phyloP scores from a whole-genome alignment of 768 basidiomycete species.

The Psilocybe cyanescens region DNA sequence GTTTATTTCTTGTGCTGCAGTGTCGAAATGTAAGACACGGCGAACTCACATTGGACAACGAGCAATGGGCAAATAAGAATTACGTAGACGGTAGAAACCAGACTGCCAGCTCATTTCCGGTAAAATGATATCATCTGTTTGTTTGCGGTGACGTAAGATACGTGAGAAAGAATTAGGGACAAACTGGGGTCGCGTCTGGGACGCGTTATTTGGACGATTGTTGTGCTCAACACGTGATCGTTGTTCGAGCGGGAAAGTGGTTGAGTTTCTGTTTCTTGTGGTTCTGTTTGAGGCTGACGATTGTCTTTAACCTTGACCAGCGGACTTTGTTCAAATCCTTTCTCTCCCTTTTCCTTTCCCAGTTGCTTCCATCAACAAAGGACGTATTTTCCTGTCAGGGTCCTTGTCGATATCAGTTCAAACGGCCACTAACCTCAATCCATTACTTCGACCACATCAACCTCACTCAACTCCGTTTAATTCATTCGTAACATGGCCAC shows the following conservation, averaged over 20 bases:
- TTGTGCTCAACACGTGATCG: slow-evolving; percentile 41
- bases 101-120: background rate
- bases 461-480: slow-evolving; percentile 12
- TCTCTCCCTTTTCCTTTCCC: slow-evolving; percentile 27
- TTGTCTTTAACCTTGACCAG: slow-evolving; percentile 26
- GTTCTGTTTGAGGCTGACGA: slow-evolving; percentile 45
- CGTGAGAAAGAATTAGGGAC: slow-evolving; percentile 3
- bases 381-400: slow-evolving; percentile 8
- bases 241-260: slow-evolving; percentile 26
- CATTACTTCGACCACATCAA: slow-evolving; percentile 2
- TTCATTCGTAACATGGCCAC: slow-evolving; percentile 53
- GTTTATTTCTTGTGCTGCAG: no score
- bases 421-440: slow-evolving; percentile 8
- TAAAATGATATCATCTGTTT: background rate
- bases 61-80: no score
- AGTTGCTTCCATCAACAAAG: slow-evolving; percentile 33
- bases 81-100: background rate
- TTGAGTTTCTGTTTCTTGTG: slow-evolving; percentile 21
- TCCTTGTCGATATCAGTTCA: slow-evolving; percentile 25
- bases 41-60: no score
- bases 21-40: no score
- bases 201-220: slow-evolving; percentile 38
- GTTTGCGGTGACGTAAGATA: slow-evolving; percentile 1
- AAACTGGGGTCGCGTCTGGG: slow-evolving; percentile 31
- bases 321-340: slow-evolving; percentile 31